Percentiles rank a stretch among this genome's conserved stretches.
Conservation (phyloP, 2,329 filamentous ascomycete genomes). For the Amauroascus niger region DNA sequence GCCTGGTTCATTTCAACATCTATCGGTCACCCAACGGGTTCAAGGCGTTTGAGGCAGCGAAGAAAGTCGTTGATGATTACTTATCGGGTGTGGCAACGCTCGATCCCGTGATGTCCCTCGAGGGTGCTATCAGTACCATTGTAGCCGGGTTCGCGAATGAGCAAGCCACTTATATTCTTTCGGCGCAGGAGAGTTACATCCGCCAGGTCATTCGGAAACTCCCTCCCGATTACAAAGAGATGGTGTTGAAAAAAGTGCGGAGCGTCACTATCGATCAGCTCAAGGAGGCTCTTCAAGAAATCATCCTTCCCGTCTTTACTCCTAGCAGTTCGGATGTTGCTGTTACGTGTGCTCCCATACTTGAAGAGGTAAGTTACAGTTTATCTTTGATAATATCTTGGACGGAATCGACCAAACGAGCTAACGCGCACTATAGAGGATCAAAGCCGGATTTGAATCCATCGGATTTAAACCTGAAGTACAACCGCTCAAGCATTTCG, state of each 20-base stretch:
- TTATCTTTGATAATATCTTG: background rate
- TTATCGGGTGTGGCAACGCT: slow-evolving; percentile 61
- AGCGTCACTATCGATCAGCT: slow-evolving; percentile 69
- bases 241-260: slow-evolving; percentile 66
- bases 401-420: slow-evolving; percentile 9
- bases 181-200: slow-evolving; percentile 74
- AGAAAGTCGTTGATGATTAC: slow-evolving; percentile 63
- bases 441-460: slow-evolving; percentile 62
- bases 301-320: slow-evolving; percentile 71
- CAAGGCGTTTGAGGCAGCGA: slow-evolving; percentile 72
- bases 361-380: slow-evolving; percentile 67
- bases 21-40: slow-evolving; percentile 84
- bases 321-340: slow-evolving; percentile 74
- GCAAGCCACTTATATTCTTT: slow-evolving; percentile 71
- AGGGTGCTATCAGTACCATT: slow-evolving; percentile 83
- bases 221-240: slow-evolving; percentile 65
- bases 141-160: slow-evolving; percentile 80
- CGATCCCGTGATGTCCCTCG: slow-evolving; percentile 64
- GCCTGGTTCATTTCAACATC: slow-evolving; percentile 71
- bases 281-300: slow-evolving; percentile 59
- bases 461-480: slow-evolving; percentile 72
- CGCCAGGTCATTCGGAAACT: slow-evolving; percentile 69
- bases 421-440: slow-evolving; percentile 45
- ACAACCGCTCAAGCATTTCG: slow-evolving; percentile 65
- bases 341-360: slow-evolving; percentile 74